Evolutionary conservation across 257 asterid genomes (phyloP), one percentile per base, ranked within the genome.

Genomic region (Jacaranda mimosifolia): DNA sequence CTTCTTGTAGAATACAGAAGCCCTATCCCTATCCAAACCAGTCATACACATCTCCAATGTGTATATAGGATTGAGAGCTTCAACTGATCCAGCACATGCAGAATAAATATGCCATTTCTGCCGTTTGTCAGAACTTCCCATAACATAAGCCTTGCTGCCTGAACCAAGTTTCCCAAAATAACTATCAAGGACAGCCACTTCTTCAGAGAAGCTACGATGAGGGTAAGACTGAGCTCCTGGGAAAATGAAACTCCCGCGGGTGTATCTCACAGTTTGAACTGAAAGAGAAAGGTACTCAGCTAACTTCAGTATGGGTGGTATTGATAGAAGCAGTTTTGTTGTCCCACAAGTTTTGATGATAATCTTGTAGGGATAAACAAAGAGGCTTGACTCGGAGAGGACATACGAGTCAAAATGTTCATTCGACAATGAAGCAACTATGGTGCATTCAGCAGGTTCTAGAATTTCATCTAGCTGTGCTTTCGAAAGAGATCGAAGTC

Each of bases 21-120:
- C 94, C 79, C 62, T 85, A 70, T 91, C 90, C 86, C 81, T 83
- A 82, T 92, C 90, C 76, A 92, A 68, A 18, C 96, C 97, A 65
- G 95, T 91, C 97, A 92, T 92, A 70, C 97, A 92, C 95, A 92
- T 92, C 77, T 92, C 97, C 0, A 92, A 65, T 3, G 97, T 92
- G 84, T 85, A 88, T 52, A 88, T 86, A 7, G 97, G 88, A 48
- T 63, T 77, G 9, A 70, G 36, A 56, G 84, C 72, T 71, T 79
- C 82, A 55, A 55, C 74, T 3, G 88, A 38, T 43, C 59, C 90
- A 5, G 92, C 88, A 48, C 86, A 83, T 6, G 97, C 92, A 60
- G 86, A 84, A 79, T 92, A 92, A 38, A 92, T 85, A 55, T 92
- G 97, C 97, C 97, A 92, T 70, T 92, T 87, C 84, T 87, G 91